These are phyloP conservation scores for Jamesozyma jinghongensis DNA, from an alignment of 805 yeast genomes.

Conservation along the genomic window DNA sequence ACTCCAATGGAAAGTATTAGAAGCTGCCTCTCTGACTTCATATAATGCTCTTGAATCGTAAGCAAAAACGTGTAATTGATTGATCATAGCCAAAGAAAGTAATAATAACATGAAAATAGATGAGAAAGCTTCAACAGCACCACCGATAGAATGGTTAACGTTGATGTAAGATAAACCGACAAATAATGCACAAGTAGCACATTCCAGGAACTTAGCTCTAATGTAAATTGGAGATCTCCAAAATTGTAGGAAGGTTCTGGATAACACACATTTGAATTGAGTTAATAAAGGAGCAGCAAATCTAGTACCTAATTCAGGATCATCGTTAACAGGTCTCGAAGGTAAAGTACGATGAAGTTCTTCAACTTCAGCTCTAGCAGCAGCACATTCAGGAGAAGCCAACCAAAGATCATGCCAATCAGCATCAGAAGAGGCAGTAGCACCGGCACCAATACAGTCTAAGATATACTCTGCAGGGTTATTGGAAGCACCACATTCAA, in stretches of 20 bases:
- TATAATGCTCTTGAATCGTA: conserved; percentile 52
- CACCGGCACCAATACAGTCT: conserved; percentile 73
- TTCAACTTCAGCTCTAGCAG: conserved; percentile 44
- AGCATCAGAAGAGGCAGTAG: conserved; percentile 48
- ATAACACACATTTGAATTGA: conserved; percentile 39
- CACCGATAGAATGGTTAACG: conserved; percentile 52
- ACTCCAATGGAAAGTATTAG: conserved; percentile 61
- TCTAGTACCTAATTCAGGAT: conserved; percentile 32
- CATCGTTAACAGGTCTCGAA: conserved; percentile 25
- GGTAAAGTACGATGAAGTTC: conserved; percentile 41
- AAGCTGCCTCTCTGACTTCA: conserved; percentile 66
- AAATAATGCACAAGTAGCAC: conserved; percentile 46
- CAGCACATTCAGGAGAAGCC: conserved; percentile 40
- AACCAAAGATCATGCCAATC: conserved; percentile 63
- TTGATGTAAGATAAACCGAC: conserved; percentile 60
- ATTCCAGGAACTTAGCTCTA: conserved; percentile 48
- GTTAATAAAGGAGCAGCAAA: conserved; percentile 38
- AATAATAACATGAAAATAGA: conserved; percentile 49
- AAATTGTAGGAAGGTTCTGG: conserved; percentile 49
- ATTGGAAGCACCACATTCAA: conserved; percentile 48
- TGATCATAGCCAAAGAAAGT: conserved; percentile 43
- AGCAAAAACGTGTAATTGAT: conserved; percentile 57
- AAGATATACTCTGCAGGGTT: conserved; percentile 74
- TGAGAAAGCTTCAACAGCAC: conserved; percentile 57
- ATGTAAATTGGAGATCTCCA: conserved; percentile 57